Conservation (phyloP, 2,329 filamentous ascomycete species). For the Fusarium nygamai region DNA sequence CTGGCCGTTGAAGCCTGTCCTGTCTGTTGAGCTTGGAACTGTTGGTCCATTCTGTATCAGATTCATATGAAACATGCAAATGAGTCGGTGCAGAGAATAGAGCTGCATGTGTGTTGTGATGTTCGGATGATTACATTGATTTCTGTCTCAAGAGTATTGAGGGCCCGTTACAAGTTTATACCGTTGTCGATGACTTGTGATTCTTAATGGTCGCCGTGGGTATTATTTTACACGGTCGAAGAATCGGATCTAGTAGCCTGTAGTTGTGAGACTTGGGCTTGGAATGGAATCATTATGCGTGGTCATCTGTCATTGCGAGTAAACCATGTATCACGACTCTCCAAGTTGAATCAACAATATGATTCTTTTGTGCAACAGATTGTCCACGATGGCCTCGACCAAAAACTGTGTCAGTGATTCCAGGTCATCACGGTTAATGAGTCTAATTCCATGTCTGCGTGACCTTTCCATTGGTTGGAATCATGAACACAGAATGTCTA, state of each 20-base stretch:
- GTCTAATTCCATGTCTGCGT: conserved; percentile 12
- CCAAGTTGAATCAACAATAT: not conserved
- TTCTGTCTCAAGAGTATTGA: conserved; percentile 4
- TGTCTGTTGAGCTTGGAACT: conserved; percentile 5
- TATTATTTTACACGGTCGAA: not conserved
- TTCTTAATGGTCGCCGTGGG: not conserved
- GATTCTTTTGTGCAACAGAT: not conserved
- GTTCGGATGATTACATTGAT: conserved; percentile 6
- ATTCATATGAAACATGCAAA: conserved; percentile 16
- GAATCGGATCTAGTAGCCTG: not conserved
- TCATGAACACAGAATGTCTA: not conserved
- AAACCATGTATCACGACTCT: not conserved
- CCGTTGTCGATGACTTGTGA: not conserved
- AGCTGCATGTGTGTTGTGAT: conserved; percentile 3
- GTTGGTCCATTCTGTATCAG: not conserved
- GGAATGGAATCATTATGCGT: not conserved
- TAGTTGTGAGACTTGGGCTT: not conserved
- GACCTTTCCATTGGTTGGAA: not conserved
- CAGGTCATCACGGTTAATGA: not conserved
- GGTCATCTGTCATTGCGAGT: not conserved
- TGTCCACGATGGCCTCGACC: not conserved
- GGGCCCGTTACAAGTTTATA: conserved; percentile 10
- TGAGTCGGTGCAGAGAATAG: conserved; percentile 2
- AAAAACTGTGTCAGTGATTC: not conserved
- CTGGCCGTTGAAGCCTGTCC: conserved; percentile 23